Evolutionary conservation across 768 basidiomycete genomes (phyloP), one percentile per base, ranked within the genome.

Genomic region (Termitomyces sp.): DNA sequence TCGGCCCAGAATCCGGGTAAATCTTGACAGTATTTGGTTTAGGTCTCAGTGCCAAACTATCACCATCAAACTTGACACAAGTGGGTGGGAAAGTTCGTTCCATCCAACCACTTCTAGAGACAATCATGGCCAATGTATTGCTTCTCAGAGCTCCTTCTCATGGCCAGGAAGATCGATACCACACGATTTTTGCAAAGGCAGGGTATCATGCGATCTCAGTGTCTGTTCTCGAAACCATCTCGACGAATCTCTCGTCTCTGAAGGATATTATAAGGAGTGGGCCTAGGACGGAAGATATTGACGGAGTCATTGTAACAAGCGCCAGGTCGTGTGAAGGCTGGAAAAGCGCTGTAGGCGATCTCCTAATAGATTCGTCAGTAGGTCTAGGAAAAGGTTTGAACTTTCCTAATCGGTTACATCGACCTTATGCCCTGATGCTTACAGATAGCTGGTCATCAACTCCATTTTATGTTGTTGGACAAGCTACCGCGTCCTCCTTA

Each of bases 391-490:
- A 57, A 61, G 59, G 62, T 48, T 63, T 51, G 54, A 64, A 60
- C 54, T 48, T 47, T 59, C 41, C 26, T 46, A 15, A 34, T 47
- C n/a, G 16, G 6, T 18, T 24, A 12, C 6, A 53, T 28, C 13
- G 37, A 53, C 37, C 45, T 52, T 51, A 59, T 55, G 45, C 24
- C 56, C 45, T 36, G 16, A 46, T 34, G 52, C 57, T 31, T 61
- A 45, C 58, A 79, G 75, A 61, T 34, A 70, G 69, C 47, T 91
- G 90, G 90, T 68, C 70, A 1, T 58, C 68, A 3, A 68, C 82
- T 3, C 87, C 89, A 4, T 93, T 94, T 73, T 94, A 92, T 62
- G 88, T 82, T 29, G 89, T 94, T 7, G 92, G 92, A 0, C 73
- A 80, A 22, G 76, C 80, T 4, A 93, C 91, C 1, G 82, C 82